Conservation (phyloP, 768 basidiomycete genomes). For the Mycena metata region DNA sequence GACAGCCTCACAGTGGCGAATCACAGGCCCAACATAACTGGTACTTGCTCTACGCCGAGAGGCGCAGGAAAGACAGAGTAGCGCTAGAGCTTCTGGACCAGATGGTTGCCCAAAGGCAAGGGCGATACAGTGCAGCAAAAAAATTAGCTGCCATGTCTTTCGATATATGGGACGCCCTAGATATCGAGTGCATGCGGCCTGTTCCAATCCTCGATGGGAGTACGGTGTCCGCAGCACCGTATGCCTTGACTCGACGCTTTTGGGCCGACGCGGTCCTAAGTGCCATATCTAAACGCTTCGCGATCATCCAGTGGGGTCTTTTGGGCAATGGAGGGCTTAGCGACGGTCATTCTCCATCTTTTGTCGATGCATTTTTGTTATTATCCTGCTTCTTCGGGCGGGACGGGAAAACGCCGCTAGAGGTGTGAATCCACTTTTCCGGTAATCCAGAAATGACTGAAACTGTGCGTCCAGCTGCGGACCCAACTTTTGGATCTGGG, state of each 20-base stretch:
- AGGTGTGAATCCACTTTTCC: constrained; percentile 49
- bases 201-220: constrained; percentile 45
- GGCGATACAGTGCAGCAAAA: constrained; percentile 55
- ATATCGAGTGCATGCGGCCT: constrained; percentile 53
- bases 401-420: constrained; percentile 50
- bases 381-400: constrained; percentile 65
- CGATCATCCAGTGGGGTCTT: constrained; percentile 55
- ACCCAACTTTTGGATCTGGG: constrained; percentile 56
- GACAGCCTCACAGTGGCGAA: constrained; percentile 40
- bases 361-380: constrained; percentile 55
- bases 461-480: constrained; percentile 52
- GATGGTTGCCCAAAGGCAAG: constrained; percentile 54
- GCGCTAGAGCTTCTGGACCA: constrained; percentile 57
- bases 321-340: constrained; percentile 53
- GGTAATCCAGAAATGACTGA: background rate
- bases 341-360: background rate
- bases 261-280: constrained; percentile 65
- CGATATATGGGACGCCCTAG: constrained; percentile 70
- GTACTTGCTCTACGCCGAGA: constrained; percentile 59
- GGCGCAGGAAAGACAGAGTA: constrained; percentile 58
- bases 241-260: constrained; percentile 59
- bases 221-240: constrained; percentile 28
- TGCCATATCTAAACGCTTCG: constrained; percentile 57
- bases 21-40: constrained; percentile 47
- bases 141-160: constrained; percentile 57